Evolutionary conservation across 2,329 filamentous ascomycete species (phyloP).

Genomic region (Ophiostoma triangulosporum): DNA sequence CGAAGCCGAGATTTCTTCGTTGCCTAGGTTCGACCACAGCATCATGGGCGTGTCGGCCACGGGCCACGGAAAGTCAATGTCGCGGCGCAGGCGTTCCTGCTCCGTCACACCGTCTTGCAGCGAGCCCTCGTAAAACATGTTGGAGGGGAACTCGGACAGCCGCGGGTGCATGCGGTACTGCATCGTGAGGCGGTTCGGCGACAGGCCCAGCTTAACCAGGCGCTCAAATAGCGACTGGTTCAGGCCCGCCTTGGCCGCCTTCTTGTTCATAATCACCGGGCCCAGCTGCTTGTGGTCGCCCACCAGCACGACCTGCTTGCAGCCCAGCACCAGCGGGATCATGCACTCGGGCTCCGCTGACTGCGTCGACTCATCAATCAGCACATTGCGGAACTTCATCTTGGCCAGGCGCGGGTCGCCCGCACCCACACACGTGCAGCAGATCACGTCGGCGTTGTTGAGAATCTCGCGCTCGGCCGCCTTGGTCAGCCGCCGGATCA

Average conservation of each 20-base stretch:
- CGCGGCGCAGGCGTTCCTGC: conserved; percentile 72
- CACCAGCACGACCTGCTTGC: conserved; percentile 97
- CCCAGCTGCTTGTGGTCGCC: conserved; percentile 97
- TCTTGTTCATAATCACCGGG: conserved; percentile 99
- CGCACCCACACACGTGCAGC: conserved; percentile 95
- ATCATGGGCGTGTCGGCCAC: conserved; percentile 94
- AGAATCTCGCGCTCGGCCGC: conserved; percentile 91
- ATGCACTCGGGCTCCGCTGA: conserved; percentile 97
- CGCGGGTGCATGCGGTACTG: conserved; percentile 99
- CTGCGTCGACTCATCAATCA: conserved; percentile 97
- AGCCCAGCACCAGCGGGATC: conserved; percentile 92
- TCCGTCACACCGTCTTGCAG: conserved; percentile 93
- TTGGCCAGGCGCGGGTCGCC: conserved; percentile 90
- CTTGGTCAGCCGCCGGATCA: conserved; percentile 90
- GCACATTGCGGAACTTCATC: conserved; percentile 94
- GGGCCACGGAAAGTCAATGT: conserved; percentile 98
- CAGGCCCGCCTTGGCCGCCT: conserved; percentile 90
- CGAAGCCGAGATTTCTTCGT: conserved; percentile 94
- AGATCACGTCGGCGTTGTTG: conserved; percentile 91
- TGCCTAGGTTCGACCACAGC: conserved; percentile 98
- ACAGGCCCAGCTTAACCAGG: conserved; percentile 78
- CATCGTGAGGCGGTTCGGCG: conserved; percentile 85
- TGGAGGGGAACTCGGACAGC: conserved; percentile 91
- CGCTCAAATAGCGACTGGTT: conserved; percentile 99
- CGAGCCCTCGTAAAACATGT: conserved; percentile 99